Evolutionary conservation across 2,329 filamentous ascomycete species (phyloP).

Genomic region (Nothophoma quercina): DNA sequence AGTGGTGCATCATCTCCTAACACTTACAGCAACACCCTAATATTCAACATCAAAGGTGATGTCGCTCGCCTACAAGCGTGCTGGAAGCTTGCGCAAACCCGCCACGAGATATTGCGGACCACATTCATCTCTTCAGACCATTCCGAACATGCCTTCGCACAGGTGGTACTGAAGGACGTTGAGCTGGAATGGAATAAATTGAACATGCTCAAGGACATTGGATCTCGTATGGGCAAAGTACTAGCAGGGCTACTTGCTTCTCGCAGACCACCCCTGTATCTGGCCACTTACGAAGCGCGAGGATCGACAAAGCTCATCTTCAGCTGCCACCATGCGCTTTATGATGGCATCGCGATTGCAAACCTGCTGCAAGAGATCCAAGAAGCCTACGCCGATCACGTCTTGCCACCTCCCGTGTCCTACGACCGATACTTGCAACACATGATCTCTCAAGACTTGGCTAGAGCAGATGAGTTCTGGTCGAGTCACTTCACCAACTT

Average conservation of each 20-base stretch:
- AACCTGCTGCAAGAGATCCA: constrained; percentile 76
- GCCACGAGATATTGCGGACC: constrained; percentile 81
- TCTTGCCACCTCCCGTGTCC: constrained; percentile 59
- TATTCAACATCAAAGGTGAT: constrained; percentile 66
- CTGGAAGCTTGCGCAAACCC: constrained; percentile 68
- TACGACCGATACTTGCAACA: constrained; percentile 71
- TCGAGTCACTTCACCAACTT: constrained; percentile 61
- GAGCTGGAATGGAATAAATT: constrained; percentile 52
- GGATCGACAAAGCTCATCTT: constrained; percentile 52
- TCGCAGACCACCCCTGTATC: constrained; percentile 45
- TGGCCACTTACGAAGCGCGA: constrained; percentile 36
- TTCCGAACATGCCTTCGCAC: constrained; percentile 69
- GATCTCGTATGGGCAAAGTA: constrained; percentile 53
- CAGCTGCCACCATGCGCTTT: constrained; percentile 80
- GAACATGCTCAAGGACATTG: constrained; percentile 31
- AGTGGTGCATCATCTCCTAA: constrained; percentile 55
- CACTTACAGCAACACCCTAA: constrained; percentile 76
- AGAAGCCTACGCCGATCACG: constrained; percentile 56
- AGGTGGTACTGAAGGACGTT: constrained; percentile 65
- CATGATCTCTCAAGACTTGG: constrained; percentile 60
- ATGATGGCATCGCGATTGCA: constrained; percentile 81
- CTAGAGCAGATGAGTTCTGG: constrained; percentile 72
- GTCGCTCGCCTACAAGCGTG: constrained; percentile 60
- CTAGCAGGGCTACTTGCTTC: constrained; percentile 58
- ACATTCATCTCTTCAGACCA: constrained; percentile 74